Evolutionary conservation across 331 rosid species (phyloP), one percentile per base, ranked within the genome.

Genomic region (Cydonia oblonga): DNA sequence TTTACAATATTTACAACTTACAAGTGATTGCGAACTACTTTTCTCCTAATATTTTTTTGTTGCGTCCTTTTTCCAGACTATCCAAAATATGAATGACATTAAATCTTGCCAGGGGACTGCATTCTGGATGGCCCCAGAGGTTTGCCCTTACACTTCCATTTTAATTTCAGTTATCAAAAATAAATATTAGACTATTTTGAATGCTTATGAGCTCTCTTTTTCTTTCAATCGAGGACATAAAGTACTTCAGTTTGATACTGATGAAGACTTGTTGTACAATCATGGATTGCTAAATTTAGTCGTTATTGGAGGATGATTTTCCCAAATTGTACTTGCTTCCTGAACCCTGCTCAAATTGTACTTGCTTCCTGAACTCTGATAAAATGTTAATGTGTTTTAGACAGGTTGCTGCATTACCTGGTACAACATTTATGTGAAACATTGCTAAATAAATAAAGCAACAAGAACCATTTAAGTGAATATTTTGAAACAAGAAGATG

Each of bases 41-140:
- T 58, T 63, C 69, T 61, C 66, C 79, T 63, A 35, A 78, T 53
- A 63, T 52, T 75, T 42, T 42, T 28, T 70, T 52, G 11, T 8
- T 69, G 28, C 33, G 32, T 66, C 61, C 57, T 78, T 62, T 75
- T 9, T 38, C 3, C 89, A 93, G 97, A 96, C 90, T 30, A 86
- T 85, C 81, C 85, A 86, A 76, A 42, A 59, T 29, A 29, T 91
- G 74, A 91, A 91, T 62, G 96, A 89, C 60, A 83, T 91, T 49
- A 84, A 84, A 80, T 91, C 96, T 42, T 78, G 81, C 84, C 81
- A 78, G 80, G 97, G 97, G 25, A 89, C 96, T 72, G 87, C 93
- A 80, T 86, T 73, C 81, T 91, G 97, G 97, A 91, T 89, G 96
- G 93, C 96, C 16, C 96, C 96, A 24, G 97, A 91, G 97, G 97